Evolutionary conservation across 1,284 basidiomycete genomes (phyloP).

Genomic region (Fomitopsis palustris): DNA sequence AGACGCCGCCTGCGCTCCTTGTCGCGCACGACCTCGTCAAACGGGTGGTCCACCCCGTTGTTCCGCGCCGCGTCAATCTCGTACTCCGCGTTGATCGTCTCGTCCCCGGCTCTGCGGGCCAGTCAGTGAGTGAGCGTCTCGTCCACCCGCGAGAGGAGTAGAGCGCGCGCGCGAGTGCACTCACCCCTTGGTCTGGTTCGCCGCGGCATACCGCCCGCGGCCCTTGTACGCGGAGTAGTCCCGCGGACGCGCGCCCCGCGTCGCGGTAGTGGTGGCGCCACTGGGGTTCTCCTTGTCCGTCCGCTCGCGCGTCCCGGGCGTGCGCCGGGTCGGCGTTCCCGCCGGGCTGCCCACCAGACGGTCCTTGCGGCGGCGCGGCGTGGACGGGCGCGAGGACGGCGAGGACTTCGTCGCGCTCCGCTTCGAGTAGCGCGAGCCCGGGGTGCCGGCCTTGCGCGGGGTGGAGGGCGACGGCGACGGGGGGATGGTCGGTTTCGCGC

Average conservation of each 20-base stretch:
- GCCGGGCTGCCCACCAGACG: background rate
- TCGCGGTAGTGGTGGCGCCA: too few species aligned
- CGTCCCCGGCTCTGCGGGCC: conserved; percentile 9
- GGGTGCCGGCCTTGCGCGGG: background rate
- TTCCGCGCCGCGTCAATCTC: conserved; percentile 68
- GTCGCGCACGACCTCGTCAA: conserved; percentile 72
- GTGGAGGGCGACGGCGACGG: background rate
- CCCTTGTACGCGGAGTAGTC: conserved; percentile 24
- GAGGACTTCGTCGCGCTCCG: background rate
- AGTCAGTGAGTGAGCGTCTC: background rate
- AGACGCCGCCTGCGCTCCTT: conserved; percentile 64
- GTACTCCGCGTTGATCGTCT: conserved; percentile 56
- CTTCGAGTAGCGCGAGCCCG: background rate
- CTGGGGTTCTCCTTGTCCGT: conserved; percentile 18
- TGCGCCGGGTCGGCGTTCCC: background rate
- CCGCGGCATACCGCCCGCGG: conserved; percentile 19
- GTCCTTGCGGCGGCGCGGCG: background rate
- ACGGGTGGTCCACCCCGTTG: conserved; percentile 63
- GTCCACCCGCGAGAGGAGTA: too few species aligned
- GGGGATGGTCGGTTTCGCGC: background rate
- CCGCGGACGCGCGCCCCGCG: conserved; percentile 4
- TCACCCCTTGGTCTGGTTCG: conserved; percentile 15
- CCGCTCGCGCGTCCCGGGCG: conserved; percentile 18
- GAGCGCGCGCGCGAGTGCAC: background rate
- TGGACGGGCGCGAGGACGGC: background rate